Evolutionary conservation across 1,284 basidiomycete species (phyloP).

Genomic region (Irpex sp.): DNA sequence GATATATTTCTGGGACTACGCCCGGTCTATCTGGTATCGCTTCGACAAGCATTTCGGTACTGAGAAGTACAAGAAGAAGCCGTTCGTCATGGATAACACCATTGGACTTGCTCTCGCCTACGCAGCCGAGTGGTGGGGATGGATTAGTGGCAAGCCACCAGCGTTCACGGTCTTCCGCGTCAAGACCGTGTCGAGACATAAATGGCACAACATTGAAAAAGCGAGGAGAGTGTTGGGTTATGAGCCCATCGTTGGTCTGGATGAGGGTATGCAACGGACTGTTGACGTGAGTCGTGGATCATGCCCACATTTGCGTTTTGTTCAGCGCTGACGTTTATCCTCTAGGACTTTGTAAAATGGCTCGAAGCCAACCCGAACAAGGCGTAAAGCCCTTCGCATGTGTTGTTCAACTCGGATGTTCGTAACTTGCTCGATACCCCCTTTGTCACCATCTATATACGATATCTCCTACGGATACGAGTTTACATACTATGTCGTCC

Average conservation of each 20-base stretch:
- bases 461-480: background rate
- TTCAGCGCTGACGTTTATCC: background rate
- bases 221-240: conserved; percentile 91
- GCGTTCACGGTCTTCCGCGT: conserved; percentile 90
- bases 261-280: conserved; percentile 83
- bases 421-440: background rate
- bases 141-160: conserved; percentile 78
- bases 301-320: background rate
- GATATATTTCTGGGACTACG: conserved; percentile 95
- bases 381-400: background rate
- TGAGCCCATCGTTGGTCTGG: conserved; percentile 85
- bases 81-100: conserved; percentile 56
- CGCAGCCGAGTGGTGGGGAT: conserved; percentile 73
- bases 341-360: conserved; percentile 9
- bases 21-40: conserved; percentile 80
- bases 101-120: conserved; percentile 72
- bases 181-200: conserved; percentile 65
- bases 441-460: background rate
- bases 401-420: background rate
- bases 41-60: conserved; percentile 50
- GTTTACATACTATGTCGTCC: background rate
- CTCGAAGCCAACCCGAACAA: conserved; percentile 8
- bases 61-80: conserved; percentile 23
- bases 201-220: conserved; percentile 97
- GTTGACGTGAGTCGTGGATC: conserved; percentile 53